These are phyloP conservation scores for Suhomyces faveliae DNA, from an alignment of 805 yeast genomes.

Conservation along the genomic window DNA sequence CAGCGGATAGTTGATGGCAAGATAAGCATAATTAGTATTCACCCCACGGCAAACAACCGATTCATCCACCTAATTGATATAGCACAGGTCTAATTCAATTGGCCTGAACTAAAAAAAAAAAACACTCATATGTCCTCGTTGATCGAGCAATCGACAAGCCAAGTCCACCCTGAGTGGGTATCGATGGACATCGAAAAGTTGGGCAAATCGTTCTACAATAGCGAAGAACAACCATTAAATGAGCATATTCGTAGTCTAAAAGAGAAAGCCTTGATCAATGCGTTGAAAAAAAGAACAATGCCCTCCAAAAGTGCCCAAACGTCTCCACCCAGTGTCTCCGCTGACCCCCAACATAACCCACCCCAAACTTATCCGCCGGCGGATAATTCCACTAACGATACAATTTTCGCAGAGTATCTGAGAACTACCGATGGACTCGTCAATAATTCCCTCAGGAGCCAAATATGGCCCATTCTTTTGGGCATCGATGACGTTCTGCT, in stretches of 20 bases:
- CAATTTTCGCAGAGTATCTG: constrained; percentile 32
- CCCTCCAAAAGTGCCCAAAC: background rate
- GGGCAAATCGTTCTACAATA: constrained; percentile 45
- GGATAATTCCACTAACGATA: constrained; percentile 6
- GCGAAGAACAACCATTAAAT: constrained; percentile 39
- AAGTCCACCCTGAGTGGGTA: constrained; percentile 45
- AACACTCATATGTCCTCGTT: constrained; percentile 1
- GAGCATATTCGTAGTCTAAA: constrained; percentile 39
- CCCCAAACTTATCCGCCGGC: background rate
- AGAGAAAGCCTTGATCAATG: constrained; percentile 36
- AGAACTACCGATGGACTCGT: constrained; percentile 50
- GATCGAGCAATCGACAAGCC: background rate
- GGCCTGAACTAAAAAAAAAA: background rate
- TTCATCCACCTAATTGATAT: background rate
- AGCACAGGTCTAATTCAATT: background rate
- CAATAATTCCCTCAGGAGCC: constrained; percentile 36
- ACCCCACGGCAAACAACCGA: background rate
- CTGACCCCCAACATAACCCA: background rate
- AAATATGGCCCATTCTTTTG: constrained; percentile 54
- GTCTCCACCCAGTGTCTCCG: background rate
- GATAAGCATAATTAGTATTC: background rate
- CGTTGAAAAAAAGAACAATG: constrained; percentile 15
- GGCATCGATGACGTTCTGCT: constrained; percentile 18
- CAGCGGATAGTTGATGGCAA: background rate
- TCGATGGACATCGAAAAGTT: constrained; percentile 48